Base-by-base conservation (phyloP, 1,139 yeast genomes). In the Torulaspora globosa region DNA sequence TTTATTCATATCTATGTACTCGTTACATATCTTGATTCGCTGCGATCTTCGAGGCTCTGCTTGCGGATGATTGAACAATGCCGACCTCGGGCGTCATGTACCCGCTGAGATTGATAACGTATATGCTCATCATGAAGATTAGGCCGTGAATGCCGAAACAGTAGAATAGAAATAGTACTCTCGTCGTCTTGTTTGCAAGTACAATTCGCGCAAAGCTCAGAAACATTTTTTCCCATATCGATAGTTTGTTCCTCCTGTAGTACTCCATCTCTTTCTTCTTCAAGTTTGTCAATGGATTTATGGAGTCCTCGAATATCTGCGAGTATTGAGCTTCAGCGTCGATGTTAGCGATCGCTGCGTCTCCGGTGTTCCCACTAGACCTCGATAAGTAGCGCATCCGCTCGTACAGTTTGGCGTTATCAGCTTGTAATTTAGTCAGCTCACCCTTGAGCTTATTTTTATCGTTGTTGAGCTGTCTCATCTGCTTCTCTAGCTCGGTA, bases 231-330 rank as follows among this genome's bases (percentile, higher is more conserved):
- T 92, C 97, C 45, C 85, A 60, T 2, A 95, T 87, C 1, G 92
- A 82, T 63, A 89, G 73, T 48, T 78, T 75, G 7, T 89, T 80
- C 46, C 77, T 75, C 38, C 54, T 57, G 42, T 87, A 84, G 51
- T 96, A 72, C 57, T 84, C 90, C 39, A 84, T 79, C 63, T 89
- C 97, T 51, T 79, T 71, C 39, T 82, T 76, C 58, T 95, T 77
- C 68, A 90, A 87, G 59, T 82, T 87, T 56, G 86, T 94, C 55
- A 86, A 79, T 23, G 96, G 96, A 58, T 88, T 90, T 43, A 87
- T 70, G 45, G 81, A 84, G 43, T 81, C 83, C 58, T 89, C 96
- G 67, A 89, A 90, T 38, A 70, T 76, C 34, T 75, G 72, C 41
- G 77, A 78, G 60, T 82, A 81, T 46, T 75, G 73, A 45, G 82